Evolutionary conservation across 257 asterid genomes (phyloP).

Genomic region (Nicotiana paniculata): DNA sequence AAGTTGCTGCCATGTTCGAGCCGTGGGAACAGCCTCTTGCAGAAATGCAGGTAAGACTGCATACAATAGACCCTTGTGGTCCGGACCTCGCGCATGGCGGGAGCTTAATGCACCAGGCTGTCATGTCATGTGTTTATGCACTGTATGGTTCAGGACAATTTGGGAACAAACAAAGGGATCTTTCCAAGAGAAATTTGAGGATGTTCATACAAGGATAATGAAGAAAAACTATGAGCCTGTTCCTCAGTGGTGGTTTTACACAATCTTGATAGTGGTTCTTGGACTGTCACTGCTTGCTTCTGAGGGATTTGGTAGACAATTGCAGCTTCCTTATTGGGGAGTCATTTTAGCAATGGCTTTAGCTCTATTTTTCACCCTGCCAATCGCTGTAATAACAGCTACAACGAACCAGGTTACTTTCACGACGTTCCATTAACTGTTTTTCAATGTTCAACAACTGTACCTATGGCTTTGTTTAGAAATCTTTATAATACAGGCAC

Average conservation of each 20-base stretch:
- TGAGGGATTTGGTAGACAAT: slow-evolving; percentile 21
- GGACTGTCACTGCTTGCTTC: slow-evolving; percentile 26
- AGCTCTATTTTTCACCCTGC: slow-evolving; percentile 53
- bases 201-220: slow-evolving; percentile 46
- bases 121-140: too few relatives aligned
- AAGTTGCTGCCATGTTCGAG: too few relatives aligned
- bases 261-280: slow-evolving; percentile 28
- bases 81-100: too few relatives aligned
- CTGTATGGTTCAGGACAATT: slow-evolving; percentile 25
- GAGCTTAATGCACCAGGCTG: too few relatives aligned
- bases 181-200: slow-evolving; percentile 44
- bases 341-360: slow-evolving; percentile 41
- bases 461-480: too few relatives aligned
- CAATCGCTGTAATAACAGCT: slow-evolving; percentile 54
- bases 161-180: slow-evolving; percentile 63
- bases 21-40: too few relatives aligned
- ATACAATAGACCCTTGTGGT: too few relatives aligned
- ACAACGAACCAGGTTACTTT: slow-evolving; percentile 51
- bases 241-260: slow-evolving; percentile 47
- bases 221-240: neutral
- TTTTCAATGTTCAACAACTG: too few relatives aligned
- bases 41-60: too few relatives aligned
- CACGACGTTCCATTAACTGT: too few relatives aligned
- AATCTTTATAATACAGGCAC: slow-evolving; percentile 21
- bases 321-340: slow-evolving; percentile 78